A percentile compares a stretch with the other conserved stretches of the same genome.
Conservation (phyloP, 345 rosid genomes). For the Moringa oleifera region DNA sequence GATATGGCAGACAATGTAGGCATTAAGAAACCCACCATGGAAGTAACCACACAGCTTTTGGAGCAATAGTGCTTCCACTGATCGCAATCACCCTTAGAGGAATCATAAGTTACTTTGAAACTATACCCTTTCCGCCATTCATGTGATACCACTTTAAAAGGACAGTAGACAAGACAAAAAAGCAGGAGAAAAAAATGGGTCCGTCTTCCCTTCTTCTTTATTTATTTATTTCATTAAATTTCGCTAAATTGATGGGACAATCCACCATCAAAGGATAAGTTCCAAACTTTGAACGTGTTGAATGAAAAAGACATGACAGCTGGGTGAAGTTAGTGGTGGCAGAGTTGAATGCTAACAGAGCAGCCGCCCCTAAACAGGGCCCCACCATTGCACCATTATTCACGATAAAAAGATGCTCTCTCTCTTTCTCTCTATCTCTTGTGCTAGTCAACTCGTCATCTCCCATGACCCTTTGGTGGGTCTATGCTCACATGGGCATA, state of each 20-base stretch:
- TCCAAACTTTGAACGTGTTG: constrained; percentile 16
- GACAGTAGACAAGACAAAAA: not conserved
- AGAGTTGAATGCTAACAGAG: too few species aligned
- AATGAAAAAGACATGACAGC: constrained; percentile 5
- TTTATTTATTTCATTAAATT: too few species aligned
- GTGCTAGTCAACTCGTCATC: constrained; percentile 16
- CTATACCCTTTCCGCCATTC: too few species aligned
- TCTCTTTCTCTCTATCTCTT: too few species aligned
- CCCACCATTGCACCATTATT: constrained; percentile 5
- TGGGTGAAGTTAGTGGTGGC: not conserved
- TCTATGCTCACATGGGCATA: constrained; percentile 16
- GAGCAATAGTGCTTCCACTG: too few species aligned
- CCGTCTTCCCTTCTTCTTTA: not conserved
- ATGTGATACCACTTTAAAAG: too few species aligned
- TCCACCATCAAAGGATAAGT: constrained; percentile 19
- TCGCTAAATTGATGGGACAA: not conserved
- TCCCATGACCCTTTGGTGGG: constrained; percentile 9
- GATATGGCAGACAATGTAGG: too few species aligned
- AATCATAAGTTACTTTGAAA: too few species aligned
- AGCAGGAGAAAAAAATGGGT: not conserved
- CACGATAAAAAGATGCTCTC: not conserved
- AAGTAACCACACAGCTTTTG: too few species aligned
- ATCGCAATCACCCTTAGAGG: too few species aligned
- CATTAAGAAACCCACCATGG: too few species aligned
- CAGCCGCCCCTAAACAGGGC: constrained; percentile 19